A percentile compares a stretch with the other conserved stretches of the same genome.
Conservation (phyloP, 371 early-diverging fungal genomes). For the Parasitella parasitica region DNA sequence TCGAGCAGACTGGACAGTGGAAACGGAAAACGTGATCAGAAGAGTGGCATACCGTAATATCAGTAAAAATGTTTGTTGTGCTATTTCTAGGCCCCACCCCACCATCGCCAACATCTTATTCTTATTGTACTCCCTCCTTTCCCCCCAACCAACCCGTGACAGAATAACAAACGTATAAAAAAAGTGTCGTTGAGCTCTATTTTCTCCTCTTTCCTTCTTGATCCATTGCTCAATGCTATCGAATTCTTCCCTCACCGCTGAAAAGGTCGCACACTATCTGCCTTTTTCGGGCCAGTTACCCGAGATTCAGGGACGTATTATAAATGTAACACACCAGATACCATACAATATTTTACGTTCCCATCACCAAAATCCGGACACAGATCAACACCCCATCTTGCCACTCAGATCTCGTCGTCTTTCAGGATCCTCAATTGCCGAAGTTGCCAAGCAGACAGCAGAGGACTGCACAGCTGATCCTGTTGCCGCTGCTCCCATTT, state of each 20-base stretch:
- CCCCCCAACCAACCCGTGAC: not conserved
- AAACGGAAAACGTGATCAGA: too few relatives aligned
- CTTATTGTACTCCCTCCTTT: not conserved
- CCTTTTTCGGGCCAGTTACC: conserved; percentile 42
- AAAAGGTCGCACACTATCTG: conserved; percentile 45
- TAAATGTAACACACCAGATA: conserved; percentile 65
- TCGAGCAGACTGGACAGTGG: too few relatives aligned
- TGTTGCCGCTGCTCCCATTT: conserved; percentile 32
- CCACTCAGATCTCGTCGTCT: not conserved
- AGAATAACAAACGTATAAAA: not conserved
- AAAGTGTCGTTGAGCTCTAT: not conserved
- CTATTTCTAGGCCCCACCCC: not conserved
- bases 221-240: not conserved
- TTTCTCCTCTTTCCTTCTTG: not conserved
- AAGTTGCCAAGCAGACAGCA: too few relatives aligned
- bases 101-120: not conserved
- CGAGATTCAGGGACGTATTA: conserved; percentile 48
- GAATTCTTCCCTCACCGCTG: conserved; percentile 26
- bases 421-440: not conserved
- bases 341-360: conserved; percentile 53
- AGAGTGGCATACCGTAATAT: too few relatives aligned
- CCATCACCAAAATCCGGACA: not conserved
- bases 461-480: not conserved
- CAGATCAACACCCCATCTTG: not conserved
- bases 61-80: too few relatives aligned